phyloP scores from a whole-genome alignment of 2,329 filamentous ascomycete species.

The Colletotrichum filicis region DNA sequence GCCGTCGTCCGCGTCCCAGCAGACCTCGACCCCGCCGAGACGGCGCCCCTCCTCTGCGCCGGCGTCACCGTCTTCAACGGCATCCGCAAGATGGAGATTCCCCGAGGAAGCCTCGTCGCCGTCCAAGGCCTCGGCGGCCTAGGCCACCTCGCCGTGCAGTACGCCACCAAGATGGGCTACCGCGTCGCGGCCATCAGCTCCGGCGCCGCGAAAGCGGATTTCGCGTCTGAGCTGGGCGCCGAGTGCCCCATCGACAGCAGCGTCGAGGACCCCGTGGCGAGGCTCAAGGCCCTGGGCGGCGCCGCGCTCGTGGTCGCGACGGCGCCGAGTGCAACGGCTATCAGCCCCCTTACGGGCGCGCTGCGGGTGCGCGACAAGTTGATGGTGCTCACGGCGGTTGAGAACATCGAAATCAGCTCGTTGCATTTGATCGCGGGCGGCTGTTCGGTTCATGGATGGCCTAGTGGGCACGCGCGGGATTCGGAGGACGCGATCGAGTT shows the following conservation, averaged over 20 bases:
- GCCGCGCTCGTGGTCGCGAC: conserved; percentile 71
- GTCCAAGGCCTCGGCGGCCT: conserved; percentile 72
- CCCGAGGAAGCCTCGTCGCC: conserved; percentile 49
- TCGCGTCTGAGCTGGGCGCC: conserved; percentile 54
- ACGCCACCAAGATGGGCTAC: conserved; percentile 72
- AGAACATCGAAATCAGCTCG: no score
- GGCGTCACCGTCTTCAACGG: conserved; percentile 58
- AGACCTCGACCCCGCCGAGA: conserved; percentile 58
- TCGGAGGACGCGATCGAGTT: no score
- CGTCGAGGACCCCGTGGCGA: conserved; percentile 57
- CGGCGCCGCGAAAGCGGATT: conserved; percentile 73
- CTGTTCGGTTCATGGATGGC: no score
- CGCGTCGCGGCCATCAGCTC: conserved; percentile 68
- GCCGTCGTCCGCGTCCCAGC: conserved; percentile 66
- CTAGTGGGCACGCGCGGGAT: no score
- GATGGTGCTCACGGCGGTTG: no score
- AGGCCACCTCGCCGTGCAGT: conserved; percentile 74
- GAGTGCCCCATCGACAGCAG: conserved; percentile 51
- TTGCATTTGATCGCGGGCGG: no score
- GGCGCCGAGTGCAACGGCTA: conserved; percentile 53
- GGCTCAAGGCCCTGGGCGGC: conserved; percentile 67
- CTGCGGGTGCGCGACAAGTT: no score
- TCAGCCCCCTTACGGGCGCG: no score
- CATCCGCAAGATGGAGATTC: conserved; percentile 61
- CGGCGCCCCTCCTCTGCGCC: conserved; percentile 62